These are phyloP conservation scores for Penicillium angulare DNA, from an alignment of 495 filamentous ascomycete genomes.

Conservation along the genomic window DNA sequence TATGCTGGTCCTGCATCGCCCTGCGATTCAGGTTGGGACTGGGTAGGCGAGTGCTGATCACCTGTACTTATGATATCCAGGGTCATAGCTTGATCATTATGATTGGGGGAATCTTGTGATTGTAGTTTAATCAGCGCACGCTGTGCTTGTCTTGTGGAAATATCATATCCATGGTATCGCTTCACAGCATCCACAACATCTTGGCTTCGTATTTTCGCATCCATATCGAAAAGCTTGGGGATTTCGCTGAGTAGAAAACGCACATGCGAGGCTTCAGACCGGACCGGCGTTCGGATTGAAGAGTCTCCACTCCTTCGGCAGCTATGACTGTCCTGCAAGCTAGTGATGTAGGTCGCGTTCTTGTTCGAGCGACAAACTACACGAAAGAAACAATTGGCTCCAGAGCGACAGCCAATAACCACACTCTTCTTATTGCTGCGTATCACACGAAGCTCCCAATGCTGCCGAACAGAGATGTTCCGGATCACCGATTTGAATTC, in stretches of 20 bases:
- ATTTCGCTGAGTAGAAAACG: constrained; percentile 45
- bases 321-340: constrained; percentile 44
- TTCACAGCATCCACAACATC: constrained; percentile 46
- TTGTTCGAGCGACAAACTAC: constrained; percentile 49
- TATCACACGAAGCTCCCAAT: constrained; percentile 48
- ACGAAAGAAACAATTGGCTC: constrained; percentile 43
- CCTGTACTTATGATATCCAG: constrained; percentile 22
- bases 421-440: constrained; percentile 50
- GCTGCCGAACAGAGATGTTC: constrained; percentile 46
- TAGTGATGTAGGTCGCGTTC: constrained; percentile 48
- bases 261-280: constrained; percentile 49
- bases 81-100: constrained; percentile 19
- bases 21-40: constrained; percentile 21
- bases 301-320: constrained; percentile 37
- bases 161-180: constrained; percentile 48
- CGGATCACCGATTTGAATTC: constrained; percentile 45
- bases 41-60: constrained; percentile 21
- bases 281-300: constrained; percentile 36
- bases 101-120: constrained; percentile 25
- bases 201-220: constrained; percentile 36
- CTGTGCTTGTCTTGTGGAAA: constrained; percentile 47
- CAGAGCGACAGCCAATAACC: constrained; percentile 45
- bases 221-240: constrained; percentile 48
- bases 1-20: constrained; percentile 20
- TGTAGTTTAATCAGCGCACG: constrained; percentile 43